phyloP scores from a whole-genome alignment of 2,329 filamentous ascomycete genomes.

The Drechslerella stenobrocha region DNA sequence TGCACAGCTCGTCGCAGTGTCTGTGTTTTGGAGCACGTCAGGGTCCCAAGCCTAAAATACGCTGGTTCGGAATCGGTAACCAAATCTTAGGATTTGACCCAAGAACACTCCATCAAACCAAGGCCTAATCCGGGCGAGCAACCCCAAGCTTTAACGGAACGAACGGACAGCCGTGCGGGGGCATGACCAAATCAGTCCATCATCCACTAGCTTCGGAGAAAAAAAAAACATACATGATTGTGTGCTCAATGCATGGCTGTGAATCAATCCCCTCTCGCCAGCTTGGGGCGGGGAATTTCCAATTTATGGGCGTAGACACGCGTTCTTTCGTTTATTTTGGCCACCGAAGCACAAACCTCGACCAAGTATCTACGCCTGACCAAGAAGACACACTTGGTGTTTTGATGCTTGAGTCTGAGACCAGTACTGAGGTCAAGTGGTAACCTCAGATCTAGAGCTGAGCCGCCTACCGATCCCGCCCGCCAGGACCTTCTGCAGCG shows the following conservation, averaged over 20 bases:
- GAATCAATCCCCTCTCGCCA: background rate
- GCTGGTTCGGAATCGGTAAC: conserved; percentile 21
- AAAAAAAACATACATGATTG: background rate
- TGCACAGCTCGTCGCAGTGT: background rate
- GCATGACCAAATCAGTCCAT: background rate
- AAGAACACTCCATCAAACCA: conserved; percentile 1
- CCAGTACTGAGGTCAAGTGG: too few relatives aligned
- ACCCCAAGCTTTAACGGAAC: conserved; percentile 39
- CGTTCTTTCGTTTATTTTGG: conserved; percentile 1
- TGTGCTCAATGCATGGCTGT: background rate
- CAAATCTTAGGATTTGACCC: conserved; percentile 6
- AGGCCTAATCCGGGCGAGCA: conserved; percentile 10
- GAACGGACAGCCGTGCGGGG: conserved; percentile 6
- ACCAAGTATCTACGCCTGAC: background rate
- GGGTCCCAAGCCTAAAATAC: conserved; percentile 12
- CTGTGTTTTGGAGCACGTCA: conserved; percentile 15
- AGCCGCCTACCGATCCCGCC: background rate
- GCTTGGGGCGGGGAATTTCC: background rate
- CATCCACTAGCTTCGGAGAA: background rate
- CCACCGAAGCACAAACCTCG: background rate
- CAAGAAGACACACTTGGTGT: background rate
- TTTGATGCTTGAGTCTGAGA: background rate
- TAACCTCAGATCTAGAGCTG: background rate
- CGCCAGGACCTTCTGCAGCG: conserved; percentile 3
- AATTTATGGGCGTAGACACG: background rate